phyloP scores from a whole-genome alignment of 768 basidiomycete genomes.

The Leccinum incarnatum region DNA sequence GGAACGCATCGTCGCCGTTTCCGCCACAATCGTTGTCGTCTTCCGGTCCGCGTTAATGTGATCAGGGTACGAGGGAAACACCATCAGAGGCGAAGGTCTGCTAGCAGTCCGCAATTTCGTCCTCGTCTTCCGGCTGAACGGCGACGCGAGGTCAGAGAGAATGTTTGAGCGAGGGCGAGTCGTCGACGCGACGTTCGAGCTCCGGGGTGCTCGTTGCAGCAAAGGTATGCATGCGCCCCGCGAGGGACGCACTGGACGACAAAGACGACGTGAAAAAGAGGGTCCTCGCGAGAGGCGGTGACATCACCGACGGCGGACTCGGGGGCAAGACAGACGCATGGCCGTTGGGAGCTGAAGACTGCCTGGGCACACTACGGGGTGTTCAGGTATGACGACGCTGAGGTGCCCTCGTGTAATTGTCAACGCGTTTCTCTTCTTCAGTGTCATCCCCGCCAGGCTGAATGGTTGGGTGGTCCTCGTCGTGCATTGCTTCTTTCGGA shows the following conservation, averaged over 20 bases:
- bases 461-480: background rate
- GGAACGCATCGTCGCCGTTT: too few relatives aligned
- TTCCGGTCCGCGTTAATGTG: background rate
- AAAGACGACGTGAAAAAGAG: conserved; percentile 47
- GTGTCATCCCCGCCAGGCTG: background rate
- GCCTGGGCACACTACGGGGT: conserved; percentile 1
- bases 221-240: background rate
- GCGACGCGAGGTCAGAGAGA: conserved; percentile 23
- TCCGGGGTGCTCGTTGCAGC: background rate
- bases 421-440: background rate
- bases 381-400: conserved; percentile 14
- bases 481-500: background rate
- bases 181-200: background rate
- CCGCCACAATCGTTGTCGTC: too few relatives aligned
- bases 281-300: conserved; percentile 52
- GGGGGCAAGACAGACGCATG: conserved; percentile 46
- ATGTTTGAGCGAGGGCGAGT: conserved; percentile 9
- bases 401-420: conserved; percentile 20
- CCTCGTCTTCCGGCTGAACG: conserved; percentile 9
- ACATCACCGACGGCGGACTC: conserved; percentile 57
- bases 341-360: conserved; percentile 19
- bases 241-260: conserved; percentile 19
- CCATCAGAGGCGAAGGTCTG: conserved; percentile 10
- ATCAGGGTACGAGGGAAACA: conserved; percentile 25
- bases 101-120: conserved; percentile 1